Evolutionary conservation across 2,329 filamentous ascomycete genomes (phyloP).

Genomic region (Exophiala lecanii-corni): DNA sequence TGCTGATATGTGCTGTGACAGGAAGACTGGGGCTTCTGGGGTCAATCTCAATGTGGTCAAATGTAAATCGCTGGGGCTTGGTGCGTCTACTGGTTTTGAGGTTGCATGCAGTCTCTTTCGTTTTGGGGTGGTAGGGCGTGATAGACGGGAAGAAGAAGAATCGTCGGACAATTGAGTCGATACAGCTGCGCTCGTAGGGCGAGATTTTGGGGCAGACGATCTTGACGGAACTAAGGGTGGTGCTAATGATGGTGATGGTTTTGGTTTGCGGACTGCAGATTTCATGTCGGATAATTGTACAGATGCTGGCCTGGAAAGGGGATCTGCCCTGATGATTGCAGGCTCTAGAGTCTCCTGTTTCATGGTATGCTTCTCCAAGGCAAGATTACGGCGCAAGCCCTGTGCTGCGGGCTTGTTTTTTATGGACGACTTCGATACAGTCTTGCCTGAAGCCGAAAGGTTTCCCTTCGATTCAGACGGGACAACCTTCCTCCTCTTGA

Average conservation of each 20-base stretch:
- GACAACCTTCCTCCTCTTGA: slow-evolving; percentile 19
- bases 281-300: too few species aligned
- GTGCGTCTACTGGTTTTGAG: slow-evolving; percentile 4
- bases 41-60: slow-evolving; percentile 21
- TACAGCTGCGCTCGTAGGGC: too few species aligned
- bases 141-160: slow-evolving; percentile 7
- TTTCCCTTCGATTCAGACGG: slow-evolving; percentile 1
- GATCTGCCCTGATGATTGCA: too few species aligned
- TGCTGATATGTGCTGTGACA: slow-evolving; percentile 8
- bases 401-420: not conserved
- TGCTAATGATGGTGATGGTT: too few species aligned
- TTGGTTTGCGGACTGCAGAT: too few species aligned
- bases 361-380: too few species aligned
- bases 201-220: too few species aligned
- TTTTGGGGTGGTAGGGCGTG: slow-evolving; percentile 18
- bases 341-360: too few species aligned
- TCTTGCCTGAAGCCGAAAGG: not conserved
- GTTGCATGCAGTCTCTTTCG: slow-evolving; percentile 18
- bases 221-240: too few species aligned
- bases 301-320: too few species aligned
- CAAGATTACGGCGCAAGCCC: too few species aligned
- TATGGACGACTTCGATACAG: not conserved
- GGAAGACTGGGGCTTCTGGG: slow-evolving; percentile 10
- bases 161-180: slow-evolving; percentile 13
- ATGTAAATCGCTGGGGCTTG: slow-evolving; percentile 21